Conservation (phyloP, 2,329 filamentous ascomycete species). For the Lasiodiplodia hormozganensis region DNA sequence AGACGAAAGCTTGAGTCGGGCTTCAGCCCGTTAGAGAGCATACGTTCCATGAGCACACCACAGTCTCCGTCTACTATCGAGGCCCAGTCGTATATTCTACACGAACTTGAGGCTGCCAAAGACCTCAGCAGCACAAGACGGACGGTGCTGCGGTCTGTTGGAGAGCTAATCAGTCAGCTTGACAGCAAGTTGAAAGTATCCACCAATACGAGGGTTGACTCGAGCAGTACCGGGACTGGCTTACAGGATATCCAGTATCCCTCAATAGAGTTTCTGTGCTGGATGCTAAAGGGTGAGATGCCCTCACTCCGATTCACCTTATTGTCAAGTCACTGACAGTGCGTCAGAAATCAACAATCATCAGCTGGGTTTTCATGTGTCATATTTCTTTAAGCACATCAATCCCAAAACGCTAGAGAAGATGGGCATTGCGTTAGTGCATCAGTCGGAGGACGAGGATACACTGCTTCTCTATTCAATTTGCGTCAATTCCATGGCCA, state of each 20-base stretch:
- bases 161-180: slow-evolving; percentile 10
- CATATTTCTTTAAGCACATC: slow-evolving; percentile 7
- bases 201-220: not conserved
- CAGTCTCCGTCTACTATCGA: slow-evolving; percentile 9
- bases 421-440: slow-evolving; percentile 40
- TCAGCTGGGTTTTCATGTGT: slow-evolving; percentile 15
- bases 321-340: not conserved
- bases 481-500: slow-evolving; percentile 42
- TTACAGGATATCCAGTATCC: slow-evolving; percentile 8
- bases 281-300: slow-evolving; percentile 12
- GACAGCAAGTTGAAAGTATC: slow-evolving; percentile 1
- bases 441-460: slow-evolving; percentile 39
- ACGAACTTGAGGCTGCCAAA: slow-evolving; percentile 10
- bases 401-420: slow-evolving; percentile 36
- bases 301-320: too few species aligned
- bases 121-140: slow-evolving; percentile 13
- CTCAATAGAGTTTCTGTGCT: slow-evolving; percentile 9
- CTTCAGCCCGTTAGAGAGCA: slow-evolving; percentile 8
- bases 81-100: not conserved
- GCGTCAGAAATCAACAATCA: not conserved
- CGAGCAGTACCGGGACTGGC: not conserved
- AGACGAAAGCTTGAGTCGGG: slow-evolving; percentile 1
- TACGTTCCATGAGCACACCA: slow-evolving; percentile 9
- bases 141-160: not conserved
- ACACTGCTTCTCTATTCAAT: slow-evolving; percentile 42